These are phyloP conservation scores for Chaetomium fimeti DNA, from an alignment of 495 filamentous ascomycete genomes.

Conservation along the genomic window DNA sequence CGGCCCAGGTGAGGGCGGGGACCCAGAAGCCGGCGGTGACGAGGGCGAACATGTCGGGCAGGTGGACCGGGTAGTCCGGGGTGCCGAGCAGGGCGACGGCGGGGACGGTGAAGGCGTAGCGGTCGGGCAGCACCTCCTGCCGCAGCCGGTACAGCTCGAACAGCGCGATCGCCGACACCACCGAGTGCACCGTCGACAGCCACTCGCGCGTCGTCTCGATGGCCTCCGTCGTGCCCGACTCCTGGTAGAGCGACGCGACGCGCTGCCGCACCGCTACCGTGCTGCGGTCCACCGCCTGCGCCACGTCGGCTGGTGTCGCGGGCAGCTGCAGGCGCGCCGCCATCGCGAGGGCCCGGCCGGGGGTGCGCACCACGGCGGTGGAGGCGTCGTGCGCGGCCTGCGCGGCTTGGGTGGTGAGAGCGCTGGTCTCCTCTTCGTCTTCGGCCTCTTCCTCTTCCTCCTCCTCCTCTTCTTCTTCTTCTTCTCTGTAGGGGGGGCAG, in stretches of 20 bases:
- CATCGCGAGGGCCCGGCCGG: conserved; percentile 52
- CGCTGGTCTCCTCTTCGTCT: conserved; percentile 11
- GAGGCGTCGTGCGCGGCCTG: conserved; percentile 35
- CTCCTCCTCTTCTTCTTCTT: conserved; percentile 1
- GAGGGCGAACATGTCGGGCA: conserved; percentile 82
- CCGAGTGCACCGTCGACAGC: conserved; percentile 63
- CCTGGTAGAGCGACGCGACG: conserved; percentile 49
- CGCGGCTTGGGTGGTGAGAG: background rate
- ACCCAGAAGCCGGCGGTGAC: conserved; percentile 79
- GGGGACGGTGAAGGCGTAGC: conserved; percentile 68
- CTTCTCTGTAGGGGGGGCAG: background rate
- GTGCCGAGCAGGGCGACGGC: conserved; percentile 55
- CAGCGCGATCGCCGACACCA: conserved; percentile 62
- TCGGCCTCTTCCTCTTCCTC: background rate
- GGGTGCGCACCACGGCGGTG: conserved; percentile 57
- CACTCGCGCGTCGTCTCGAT: conserved; percentile 63
- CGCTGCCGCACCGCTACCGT: conserved; percentile 61
- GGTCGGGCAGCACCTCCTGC: conserved; percentile 61
- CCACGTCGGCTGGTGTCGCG: conserved; percentile 79
- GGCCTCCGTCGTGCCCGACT: conserved; percentile 52
- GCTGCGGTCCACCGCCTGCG: conserved; percentile 74
- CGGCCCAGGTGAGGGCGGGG: conserved; percentile 71
- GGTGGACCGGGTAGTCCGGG: conserved; percentile 51
- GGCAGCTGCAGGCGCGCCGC: conserved; percentile 63
- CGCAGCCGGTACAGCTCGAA: conserved; percentile 63